Base-by-base conservation (phyloP, 257 asterid genomes). In the Anisodus acutangulus region DNA sequence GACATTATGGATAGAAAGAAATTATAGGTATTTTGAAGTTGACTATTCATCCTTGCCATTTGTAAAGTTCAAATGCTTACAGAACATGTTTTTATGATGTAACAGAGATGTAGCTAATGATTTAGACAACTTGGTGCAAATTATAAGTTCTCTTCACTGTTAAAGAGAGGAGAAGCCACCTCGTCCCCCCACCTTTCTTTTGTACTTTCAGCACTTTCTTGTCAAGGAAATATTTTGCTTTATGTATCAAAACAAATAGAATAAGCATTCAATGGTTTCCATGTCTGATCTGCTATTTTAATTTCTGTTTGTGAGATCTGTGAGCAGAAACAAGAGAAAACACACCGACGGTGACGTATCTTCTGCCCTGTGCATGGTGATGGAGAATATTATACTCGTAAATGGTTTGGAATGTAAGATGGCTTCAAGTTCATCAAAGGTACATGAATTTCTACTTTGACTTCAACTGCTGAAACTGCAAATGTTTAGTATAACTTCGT, bases 331-430 rank as follows among this genome's bases (percentile, higher is more conserved):
- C 55, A 78, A 82, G 78, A 84, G 88, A 66, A 83, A 83, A 37
- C 81, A 54, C 26, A 55, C 76, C 64, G 47, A 57, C 41, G 81
- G 54, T 83, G 84, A 86, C 5, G 86, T 76, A 66, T 53, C 81
- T 26, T 70, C 82, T 57, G 84, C 86, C 31, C 51, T 66, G 72
- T 86, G 84, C 82, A 76, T 66, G 88, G 86, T 83, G 35, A 86
- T 58, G 84, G 84, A 86, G 67, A 78, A 83, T 74, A 83, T 83
- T n/a, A 43, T 53, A 58, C 70, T 83, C n/a, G 81, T 82, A 53
- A 86, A 86, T 79, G 86, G 88, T 9, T 86, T 86, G 84, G 88
- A 86, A 49, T 86, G 86, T 78, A 86, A 86, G 86, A 86, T 86
- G 88, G 74, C 88, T 82, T 83, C 83, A 8, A 51, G 3, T 69